Evolutionary conservation across 768 basidiomycete species (phyloP).

Genomic region (Pilatotrama ljubarskyi): DNA sequence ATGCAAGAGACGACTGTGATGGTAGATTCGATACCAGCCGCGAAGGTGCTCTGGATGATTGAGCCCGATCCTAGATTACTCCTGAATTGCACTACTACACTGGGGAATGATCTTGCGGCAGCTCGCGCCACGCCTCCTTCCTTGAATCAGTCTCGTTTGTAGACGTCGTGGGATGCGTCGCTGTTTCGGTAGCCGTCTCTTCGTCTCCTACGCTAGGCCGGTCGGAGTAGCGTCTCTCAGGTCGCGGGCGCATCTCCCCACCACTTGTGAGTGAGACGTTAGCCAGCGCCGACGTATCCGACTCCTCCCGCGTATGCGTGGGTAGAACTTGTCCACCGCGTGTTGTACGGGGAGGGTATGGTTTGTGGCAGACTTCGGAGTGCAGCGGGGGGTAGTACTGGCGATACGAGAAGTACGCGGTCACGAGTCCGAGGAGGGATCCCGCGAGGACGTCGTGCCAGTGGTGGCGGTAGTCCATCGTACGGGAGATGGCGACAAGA

Average conservation of each 20-base stretch:
- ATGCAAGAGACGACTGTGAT: too few species aligned
- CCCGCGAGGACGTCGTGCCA: slow-evolving; percentile 91
- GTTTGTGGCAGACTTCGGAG: slow-evolving; percentile 63
- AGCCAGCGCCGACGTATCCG: slow-evolving; percentile 1
- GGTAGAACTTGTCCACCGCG: slow-evolving; percentile 48
- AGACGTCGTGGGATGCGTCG: background rate
- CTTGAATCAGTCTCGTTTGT: background rate
- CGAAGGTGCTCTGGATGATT: too few species aligned
- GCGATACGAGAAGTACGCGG: slow-evolving; percentile 77
- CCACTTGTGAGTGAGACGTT: background rate
- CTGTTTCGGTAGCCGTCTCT: background rate
- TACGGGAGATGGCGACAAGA: slow-evolving; percentile 80
- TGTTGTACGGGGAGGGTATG: slow-evolving; percentile 66
- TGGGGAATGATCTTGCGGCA: background rate
- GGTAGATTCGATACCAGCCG: too few species aligned
- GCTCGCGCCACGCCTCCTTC: slow-evolving; percentile 8
- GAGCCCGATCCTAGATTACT: too few species aligned
- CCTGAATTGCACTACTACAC: background rate
- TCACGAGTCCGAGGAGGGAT: slow-evolving; percentile 65
- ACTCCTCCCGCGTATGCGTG: slow-evolving; percentile 26
- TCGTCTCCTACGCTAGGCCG: slow-evolving; percentile 10
- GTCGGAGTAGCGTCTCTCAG: slow-evolving; percentile 9
- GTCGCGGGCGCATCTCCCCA: slow-evolving; percentile 1
- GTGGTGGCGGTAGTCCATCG: slow-evolving; percentile 93
- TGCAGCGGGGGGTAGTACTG: slow-evolving; percentile 82